Evolutionary conservation across 2,329 filamentous ascomycete genomes (phyloP).

Genomic region (Paraphaeosphaeria sporulosa): DNA sequence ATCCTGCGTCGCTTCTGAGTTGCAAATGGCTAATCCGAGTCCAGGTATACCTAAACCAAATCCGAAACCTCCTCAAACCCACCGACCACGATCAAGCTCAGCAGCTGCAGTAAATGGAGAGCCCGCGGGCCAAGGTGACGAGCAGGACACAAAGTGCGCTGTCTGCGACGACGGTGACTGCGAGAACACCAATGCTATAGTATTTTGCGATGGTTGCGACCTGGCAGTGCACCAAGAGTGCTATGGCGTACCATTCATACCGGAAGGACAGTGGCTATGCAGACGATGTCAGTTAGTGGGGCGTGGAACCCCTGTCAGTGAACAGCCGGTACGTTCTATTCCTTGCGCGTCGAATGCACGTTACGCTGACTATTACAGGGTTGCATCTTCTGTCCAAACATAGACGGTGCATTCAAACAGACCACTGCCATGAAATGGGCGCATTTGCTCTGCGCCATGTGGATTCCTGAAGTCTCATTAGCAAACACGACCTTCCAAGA

Average conservation of each 20-base stretch:
- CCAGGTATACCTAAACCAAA: slow-evolving; percentile 88
- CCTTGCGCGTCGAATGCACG: not conserved
- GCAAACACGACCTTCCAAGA: slow-evolving; percentile 99
- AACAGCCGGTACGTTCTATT: slow-evolving; percentile 40
- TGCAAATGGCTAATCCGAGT: slow-evolving; percentile 13
- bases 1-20: not conserved
- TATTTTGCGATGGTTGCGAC: slow-evolving; percentile 98
- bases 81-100: slow-evolving; percentile 89
- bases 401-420: slow-evolving; percentile 97
- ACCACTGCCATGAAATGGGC: slow-evolving; percentile 97
- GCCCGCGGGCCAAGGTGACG: slow-evolving; percentile 79
- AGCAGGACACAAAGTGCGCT: slow-evolving; percentile 95
- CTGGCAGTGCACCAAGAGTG: slow-evolving; percentile 98
- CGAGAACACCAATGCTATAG: slow-evolving; percentile 98
- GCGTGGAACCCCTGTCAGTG: slow-evolving; percentile 79
- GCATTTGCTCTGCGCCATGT: slow-evolving; percentile 94
- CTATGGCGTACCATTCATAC: slow-evolving; percentile 98
- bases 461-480: slow-evolving; percentile 96
- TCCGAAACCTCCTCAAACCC: slow-evolving; percentile 93
- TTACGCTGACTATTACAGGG: slow-evolving; percentile 38
- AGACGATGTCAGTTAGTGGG: slow-evolving; percentile 96
- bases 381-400: slow-evolving; percentile 98
- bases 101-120: slow-evolving; percentile 96
- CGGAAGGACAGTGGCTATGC: slow-evolving; percentile 97
- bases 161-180: slow-evolving; percentile 99